Percentiles rank a stretch among this genome's conserved stretches.
Conservation (phyloP, 2,329 filamentous ascomycete species). For the Stromatinia cepivora region DNA sequence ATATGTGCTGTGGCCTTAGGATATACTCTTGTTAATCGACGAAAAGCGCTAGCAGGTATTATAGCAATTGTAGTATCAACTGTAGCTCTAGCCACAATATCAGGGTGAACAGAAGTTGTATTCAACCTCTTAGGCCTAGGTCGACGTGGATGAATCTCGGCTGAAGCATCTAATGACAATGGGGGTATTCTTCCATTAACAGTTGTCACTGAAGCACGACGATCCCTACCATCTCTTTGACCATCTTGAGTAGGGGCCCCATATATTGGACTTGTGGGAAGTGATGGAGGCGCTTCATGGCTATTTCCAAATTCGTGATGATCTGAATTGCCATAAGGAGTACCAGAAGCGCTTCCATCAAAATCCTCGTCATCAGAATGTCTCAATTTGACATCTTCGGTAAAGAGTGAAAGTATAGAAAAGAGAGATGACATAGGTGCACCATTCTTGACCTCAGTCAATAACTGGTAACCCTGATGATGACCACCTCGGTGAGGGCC, state of each 20-base stretch:
- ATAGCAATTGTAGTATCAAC: slow-evolving; percentile 98
- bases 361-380: slow-evolving; percentile 59
- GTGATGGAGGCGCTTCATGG: slow-evolving; percentile 39
- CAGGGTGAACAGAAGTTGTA: slow-evolving; percentile 84
- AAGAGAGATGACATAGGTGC: slow-evolving; percentile 98
- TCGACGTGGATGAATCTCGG: slow-evolving; percentile 32
- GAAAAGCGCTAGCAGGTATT: slow-evolving; percentile 94
- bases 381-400: slow-evolving; percentile 84
- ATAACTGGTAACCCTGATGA: slow-evolving; percentile 85
- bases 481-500: slow-evolving; percentile 58
- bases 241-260: slow-evolving; percentile 34
- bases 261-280: slow-evolving; percentile 40
- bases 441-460: slow-evolving; percentile 97
- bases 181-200: slow-evolving; percentile 61
- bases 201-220: slow-evolving; percentile 38
- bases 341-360: slow-evolving; percentile 41
- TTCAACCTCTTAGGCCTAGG: slow-evolving; percentile 47
- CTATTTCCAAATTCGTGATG: slow-evolving; percentile 31
- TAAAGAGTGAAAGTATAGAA: slow-evolving; percentile 95
- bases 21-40: slow-evolving; percentile 87
- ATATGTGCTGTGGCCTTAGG: slow-evolving; percentile 97
- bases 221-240: slow-evolving; percentile 57
- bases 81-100: slow-evolving; percentile 93
- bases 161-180: slow-evolving; percentile 63
- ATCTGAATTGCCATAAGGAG: slow-evolving; percentile 27